Evolutionary conservation across 257 asterid species (phyloP), one percentile per base, ranked within the genome.

Genomic region (Rehmannia glutinosa): DNA sequence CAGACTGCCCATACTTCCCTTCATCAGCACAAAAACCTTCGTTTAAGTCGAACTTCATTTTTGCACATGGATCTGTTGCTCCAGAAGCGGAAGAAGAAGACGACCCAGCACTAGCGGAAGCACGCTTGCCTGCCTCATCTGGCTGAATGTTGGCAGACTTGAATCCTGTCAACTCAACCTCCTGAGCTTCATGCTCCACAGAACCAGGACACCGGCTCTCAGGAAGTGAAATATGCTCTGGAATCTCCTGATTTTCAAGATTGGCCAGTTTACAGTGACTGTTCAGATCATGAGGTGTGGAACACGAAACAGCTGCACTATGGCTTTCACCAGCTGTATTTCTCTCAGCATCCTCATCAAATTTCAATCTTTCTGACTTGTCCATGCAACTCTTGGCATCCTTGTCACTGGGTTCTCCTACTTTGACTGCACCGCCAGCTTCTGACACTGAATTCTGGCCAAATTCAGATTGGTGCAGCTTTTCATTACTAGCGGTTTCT

Each of bases 21-120:
- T 90, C 96, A 73, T 91, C 98, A 19, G 73, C 76, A 71, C 58
- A 54, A 23, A 86, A 73, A 43, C 90, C 93, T 79, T 91, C 98
- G 62, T 91, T 91, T 70, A 91, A 81, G 74, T 91, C 98, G 38
- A 91, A 89, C 60, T 74, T 74, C 47, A 91, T 20, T 81, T 79
- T 91, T 61, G 77, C 73, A 62, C 75, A 72, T 0, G 55, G 5
- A 58, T 69, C 85, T 20, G 83, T 54, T 42, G 74, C 65, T 19
- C 51, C 62, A 8, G 75, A 64, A 65, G 73, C 76, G 68, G 78
- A 57, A 4, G 72, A 69, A 32, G 84, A 70, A 27, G 84, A 68
- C 6, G 71, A 36, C 27, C 39, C 83, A 1, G 25, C 73, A 45
- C 19, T 53, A 63, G 65, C n/a, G n/a, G 78, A 57, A 49, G 64